Conservation (phyloP, 176 grass and related monocot genomes). For the Aechmea fasciata region DNA sequence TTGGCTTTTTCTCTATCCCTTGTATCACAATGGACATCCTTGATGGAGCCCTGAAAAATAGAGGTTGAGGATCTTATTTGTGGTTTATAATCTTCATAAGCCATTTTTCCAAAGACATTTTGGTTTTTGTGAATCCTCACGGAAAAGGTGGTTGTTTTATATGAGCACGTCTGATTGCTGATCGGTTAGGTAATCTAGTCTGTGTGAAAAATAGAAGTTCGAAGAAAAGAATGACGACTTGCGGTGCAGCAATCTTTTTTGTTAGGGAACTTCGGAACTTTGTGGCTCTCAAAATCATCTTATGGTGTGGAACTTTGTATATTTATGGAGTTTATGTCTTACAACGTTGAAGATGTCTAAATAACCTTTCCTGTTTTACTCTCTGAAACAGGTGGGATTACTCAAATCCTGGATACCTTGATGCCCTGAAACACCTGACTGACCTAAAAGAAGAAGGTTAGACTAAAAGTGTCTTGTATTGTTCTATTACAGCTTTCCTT, state of each 20-base stretch:
- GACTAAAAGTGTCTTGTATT: conserved; percentile 11
- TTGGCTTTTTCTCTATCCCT: too few relatives aligned
- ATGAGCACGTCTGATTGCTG: too few relatives aligned
- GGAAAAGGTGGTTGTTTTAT: too few relatives aligned
- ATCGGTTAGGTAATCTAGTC: too few relatives aligned
- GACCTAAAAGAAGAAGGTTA: conserved; percentile 94
- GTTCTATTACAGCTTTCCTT: neutral
- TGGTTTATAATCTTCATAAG: neutral
- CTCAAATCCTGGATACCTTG: conserved; percentile 82
- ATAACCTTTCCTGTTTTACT: neutral
- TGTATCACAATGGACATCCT: too few relatives aligned
- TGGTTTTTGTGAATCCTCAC: neutral
- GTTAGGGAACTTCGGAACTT: neutral
- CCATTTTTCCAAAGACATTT: neutral
- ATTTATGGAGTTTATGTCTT: neutral
- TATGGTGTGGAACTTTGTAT: neutral
- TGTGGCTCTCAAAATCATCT: neutral
- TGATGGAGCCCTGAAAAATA: too few relatives aligned
- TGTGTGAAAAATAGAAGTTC: too few relatives aligned
- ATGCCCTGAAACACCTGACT: conserved; percentile 81
- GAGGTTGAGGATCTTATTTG: neutral
- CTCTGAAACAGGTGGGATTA: conserved; percentile 84
- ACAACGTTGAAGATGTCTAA: neutral
- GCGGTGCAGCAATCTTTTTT: neutral
- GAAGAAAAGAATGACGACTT: too few relatives aligned